Base-by-base conservation (phyloP, 2,329 filamentous ascomycete genomes). In the Aspergillus arachidicola region DNA sequence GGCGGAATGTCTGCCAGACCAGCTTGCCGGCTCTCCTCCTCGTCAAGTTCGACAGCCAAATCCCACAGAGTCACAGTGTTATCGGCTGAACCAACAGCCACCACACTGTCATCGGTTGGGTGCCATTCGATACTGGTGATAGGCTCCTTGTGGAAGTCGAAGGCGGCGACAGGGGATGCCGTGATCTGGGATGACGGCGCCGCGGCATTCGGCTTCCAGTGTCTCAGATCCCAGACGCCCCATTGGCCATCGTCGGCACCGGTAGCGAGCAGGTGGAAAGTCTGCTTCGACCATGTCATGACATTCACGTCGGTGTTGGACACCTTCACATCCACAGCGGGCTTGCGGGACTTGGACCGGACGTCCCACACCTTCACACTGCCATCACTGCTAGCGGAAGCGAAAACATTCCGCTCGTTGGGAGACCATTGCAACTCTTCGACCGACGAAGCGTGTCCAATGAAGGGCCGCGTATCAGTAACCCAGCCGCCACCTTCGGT, bases 391-490 rank as follows among this genome's bases (percentile, higher is more conserved):
- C 93, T 96, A 4, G 92, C 94, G 0, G 94, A 98, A 0, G 95
- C 91, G 74, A 99, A 99, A 32, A 98, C 95, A 65, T 93, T 94
- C 66, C 89, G 89, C 81, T 99, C 95, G 21, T 89, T 92, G 0
- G 95, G 95, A 58, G 92, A 96, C 95, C 95, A 99, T 79, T 98
- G 94, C 30, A 99, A 83, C 76, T 99, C 95, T 82, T 99, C 95
- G 19, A 99, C 89, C 58, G 91, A 94, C 74, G 89, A 87, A 10
- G 85, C 86, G 82, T 99, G 95, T 57, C 94, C 94, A 26, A 87
- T 87, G 80, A 96, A 96, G 1, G 94, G 84, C 50, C 91, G 87
- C 14, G 87, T 91, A 76, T 97, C 94, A 6, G 93, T 96, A 21
- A 92, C 90, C 85, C 93, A 98, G 66, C 91, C 91, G 58, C 94